These are phyloP conservation scores for Picochlorum sp. DNA, from an alignment of 139 green algal genomes.

Conservation along the genomic window DNA sequence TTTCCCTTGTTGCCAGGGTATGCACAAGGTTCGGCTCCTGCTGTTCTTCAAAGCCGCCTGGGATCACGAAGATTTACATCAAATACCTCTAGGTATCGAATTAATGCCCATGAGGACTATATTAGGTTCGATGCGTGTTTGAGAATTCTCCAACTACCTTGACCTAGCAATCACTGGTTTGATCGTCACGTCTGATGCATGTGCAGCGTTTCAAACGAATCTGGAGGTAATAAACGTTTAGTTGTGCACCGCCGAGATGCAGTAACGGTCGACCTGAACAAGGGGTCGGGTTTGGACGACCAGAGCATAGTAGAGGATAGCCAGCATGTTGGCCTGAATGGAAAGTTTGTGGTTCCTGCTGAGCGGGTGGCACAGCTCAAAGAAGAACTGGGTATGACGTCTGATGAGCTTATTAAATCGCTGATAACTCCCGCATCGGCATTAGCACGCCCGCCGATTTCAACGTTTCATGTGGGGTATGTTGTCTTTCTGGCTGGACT, in stretches of 20 bases:
- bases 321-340: constrained; percentile 8
- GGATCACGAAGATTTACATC: too few species aligned
- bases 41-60: too few species aligned
- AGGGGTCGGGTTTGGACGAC: not conserved
- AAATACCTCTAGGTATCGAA: too few species aligned
- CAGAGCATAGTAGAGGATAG: not conserved
- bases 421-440: constrained; percentile 51
- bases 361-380: constrained; percentile 35
- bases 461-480: constrained; percentile 59
- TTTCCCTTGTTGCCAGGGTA: too few species aligned
- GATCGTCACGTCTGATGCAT: too few species aligned
- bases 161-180: too few species aligned
- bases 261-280: constrained; percentile 19
- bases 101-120: too few species aligned
- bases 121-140: too few species aligned
- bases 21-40: too few species aligned
- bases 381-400: constrained; percentile 13
- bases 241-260: not conserved
- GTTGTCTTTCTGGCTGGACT: constrained; percentile 10
- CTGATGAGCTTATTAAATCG: constrained; percentile 47
- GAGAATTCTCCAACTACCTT: too few species aligned
- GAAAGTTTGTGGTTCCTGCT: constrained; percentile 25
- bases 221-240: too few species aligned
- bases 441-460: constrained; percentile 61
- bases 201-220: too few species aligned